Evolutionary conservation across 2,329 filamentous ascomycete genomes (phyloP), one percentile per base, ranked within the genome.

Genomic region (Epichloe amarillans): DNA sequence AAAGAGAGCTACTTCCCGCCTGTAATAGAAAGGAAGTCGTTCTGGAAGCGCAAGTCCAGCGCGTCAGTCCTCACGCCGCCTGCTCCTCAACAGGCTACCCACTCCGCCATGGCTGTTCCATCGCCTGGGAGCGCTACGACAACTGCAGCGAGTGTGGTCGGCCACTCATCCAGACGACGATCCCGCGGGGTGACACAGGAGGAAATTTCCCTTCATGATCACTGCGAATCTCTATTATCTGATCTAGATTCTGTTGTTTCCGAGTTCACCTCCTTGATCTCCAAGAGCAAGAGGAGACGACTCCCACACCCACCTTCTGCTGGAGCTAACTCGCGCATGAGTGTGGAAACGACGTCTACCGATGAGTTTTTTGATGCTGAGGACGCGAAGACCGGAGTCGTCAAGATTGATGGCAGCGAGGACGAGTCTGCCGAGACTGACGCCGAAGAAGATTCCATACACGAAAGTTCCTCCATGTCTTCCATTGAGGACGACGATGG

Each of bases 281-380:
- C 77, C 7, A 85, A 86, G 61, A 94, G 83, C 68, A 95, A 93
- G 65, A 80, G 85, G 39, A 78, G 90, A 47, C 80, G 90, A 42
- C 69, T 79, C 50, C 75, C 76, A 5, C 65, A 69, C 12, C 73
- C 82, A 5, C 59, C 68, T 19, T 74, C 80, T 7, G 66, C 75
- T 4, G 70, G 64, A 33, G 66, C 57, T 43, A 65, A 57, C 47
- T 69, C 72, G 8, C 70, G 76, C 38, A 73, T 77, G 60, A 95
- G 89, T 61, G 79, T 94, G 50, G 90, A 95, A 55, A 95, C 89
- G 0, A 76, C 83, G 4, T 77, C 77, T 21, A 84, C 86, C 2
- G 87, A 95, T 51, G 91, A 97, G 63, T 98, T 97, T 97, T 98
- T 96, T 60, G 93, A 98, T 64, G 93, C 93, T 1, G 82, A 85